These are phyloP conservation scores for Sanghuangporus weigelae DNA, from an alignment of 1,284 basidiomycete species.

Conservation along the genomic window DNA sequence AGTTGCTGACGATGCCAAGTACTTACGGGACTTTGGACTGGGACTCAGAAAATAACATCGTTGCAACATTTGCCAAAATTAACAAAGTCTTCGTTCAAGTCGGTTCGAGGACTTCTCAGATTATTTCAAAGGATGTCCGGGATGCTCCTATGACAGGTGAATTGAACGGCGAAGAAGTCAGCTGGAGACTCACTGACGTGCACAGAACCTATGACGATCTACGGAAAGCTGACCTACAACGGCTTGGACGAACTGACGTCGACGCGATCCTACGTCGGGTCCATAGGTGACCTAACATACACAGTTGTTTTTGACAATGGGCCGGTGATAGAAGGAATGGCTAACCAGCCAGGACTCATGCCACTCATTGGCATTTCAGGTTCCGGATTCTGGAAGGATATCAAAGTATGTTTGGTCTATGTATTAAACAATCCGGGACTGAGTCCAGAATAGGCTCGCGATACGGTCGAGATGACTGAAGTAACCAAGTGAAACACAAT, in stretches of 20 bases:
- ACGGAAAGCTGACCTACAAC: not conserved
- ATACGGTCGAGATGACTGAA: too few species aligned
- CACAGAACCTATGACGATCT: not conserved
- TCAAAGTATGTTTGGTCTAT: not conserved
- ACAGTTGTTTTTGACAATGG: not conserved
- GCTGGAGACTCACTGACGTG: not conserved
- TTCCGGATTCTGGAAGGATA: not conserved
- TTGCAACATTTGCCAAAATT: not conserved
- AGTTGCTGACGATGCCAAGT: not conserved
- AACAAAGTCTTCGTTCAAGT: not conserved
- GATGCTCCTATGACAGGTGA: not conserved
- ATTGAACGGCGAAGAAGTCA: not conserved
- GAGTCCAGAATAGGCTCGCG: too few species aligned
- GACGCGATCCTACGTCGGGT: not conserved
- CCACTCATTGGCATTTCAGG: not conserved
- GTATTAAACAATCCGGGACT: too few species aligned
- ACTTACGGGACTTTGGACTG: not conserved
- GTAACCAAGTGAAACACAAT: too few species aligned
- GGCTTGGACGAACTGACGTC: not conserved
- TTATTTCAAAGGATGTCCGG: too few species aligned
- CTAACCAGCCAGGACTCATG: not conserved
- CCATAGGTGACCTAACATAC: not conserved
- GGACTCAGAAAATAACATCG: not conserved
- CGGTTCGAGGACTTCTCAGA: too few species aligned
- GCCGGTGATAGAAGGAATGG: not conserved